Evolutionary conservation across 106 monocot genomes (phyloP).

Genomic region (Acanthochlamys bracteata): DNA sequence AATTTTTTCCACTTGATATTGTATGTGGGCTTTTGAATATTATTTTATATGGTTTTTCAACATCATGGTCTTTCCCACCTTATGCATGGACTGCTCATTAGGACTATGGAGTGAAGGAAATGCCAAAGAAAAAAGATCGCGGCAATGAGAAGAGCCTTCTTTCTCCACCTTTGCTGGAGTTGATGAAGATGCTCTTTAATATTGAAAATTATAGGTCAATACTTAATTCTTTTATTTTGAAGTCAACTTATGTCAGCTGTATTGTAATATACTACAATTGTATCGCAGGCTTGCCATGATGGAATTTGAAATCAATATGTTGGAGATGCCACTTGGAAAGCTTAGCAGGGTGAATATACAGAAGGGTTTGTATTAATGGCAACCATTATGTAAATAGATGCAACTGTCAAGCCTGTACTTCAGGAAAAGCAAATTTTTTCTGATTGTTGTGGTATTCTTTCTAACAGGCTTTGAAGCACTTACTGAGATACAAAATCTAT

Average conservation of each 20-base stretch:
- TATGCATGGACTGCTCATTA: slow-evolving; percentile 14
- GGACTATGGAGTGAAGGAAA: slow-evolving; percentile 92
- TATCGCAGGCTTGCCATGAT: slow-evolving; percentile 78
- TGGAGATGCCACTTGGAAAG: slow-evolving; percentile 98
- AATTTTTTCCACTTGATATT: slow-evolving; percentile 90
- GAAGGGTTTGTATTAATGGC: slow-evolving; percentile 41
- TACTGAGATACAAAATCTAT: slow-evolving; percentile 90
- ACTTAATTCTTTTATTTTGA: not conserved
- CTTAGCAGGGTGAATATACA: slow-evolving; percentile 94
- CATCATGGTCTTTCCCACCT: not conserved
- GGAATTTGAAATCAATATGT: slow-evolving; percentile 95
- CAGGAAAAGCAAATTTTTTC: no score
- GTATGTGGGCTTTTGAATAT: slow-evolving; percentile 23
- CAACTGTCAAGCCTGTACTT: not conserved
- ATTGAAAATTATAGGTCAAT: slow-evolving; percentile 88
- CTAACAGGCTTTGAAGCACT: slow-evolving; percentile 92
- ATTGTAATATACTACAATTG: not conserved
- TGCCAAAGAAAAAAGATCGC: slow-evolving; percentile 49
- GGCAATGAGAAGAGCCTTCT: slow-evolving; percentile 40
- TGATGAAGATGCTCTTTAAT: slow-evolving; percentile 98
- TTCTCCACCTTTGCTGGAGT: slow-evolving; percentile 44
- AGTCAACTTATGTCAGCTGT: not conserved
- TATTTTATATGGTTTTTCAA: not conserved
- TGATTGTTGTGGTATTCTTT: not conserved
- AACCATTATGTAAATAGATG: not conserved